phyloP scores from a whole-genome alignment of 805 yeast species.

The Barnettozyma siamensis region DNA sequence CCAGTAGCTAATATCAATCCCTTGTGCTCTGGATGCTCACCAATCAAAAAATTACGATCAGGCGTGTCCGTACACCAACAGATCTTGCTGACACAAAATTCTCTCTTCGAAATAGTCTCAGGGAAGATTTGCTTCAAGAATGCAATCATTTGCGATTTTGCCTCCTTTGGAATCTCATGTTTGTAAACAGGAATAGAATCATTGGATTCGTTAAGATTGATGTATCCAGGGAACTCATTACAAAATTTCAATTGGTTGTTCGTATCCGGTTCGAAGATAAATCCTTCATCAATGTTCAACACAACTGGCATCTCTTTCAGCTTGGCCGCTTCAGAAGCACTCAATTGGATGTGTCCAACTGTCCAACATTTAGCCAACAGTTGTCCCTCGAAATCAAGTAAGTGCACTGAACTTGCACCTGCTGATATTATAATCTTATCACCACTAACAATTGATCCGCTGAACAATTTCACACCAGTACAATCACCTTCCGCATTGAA shows the following conservation, averaged over 20 bases:
- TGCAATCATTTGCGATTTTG: conserved; percentile 28
- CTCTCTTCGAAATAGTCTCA: conserved; percentile 23
- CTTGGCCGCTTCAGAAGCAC: conserved; percentile 27
- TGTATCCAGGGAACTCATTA: conserved; percentile 36
- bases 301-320: conserved; percentile 33
- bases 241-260: conserved; percentile 32
- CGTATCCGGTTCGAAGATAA: conserved; percentile 36
- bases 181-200: conserved; percentile 28
- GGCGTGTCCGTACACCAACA: conserved; percentile 36
- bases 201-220: conserved; percentile 18
- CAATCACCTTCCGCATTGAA: conserved; percentile 22
- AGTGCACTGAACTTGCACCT: conserved; percentile 33
- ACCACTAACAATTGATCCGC: conserved; percentile 25
- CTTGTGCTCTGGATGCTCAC: conserved; percentile 26
- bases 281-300: conserved; percentile 33
- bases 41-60: conserved; percentile 28
- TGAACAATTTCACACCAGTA: conserved; percentile 25
- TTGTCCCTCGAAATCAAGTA: conserved; percentile 32
- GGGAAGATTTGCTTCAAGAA: conserved; percentile 31
- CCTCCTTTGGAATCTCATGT: conserved; percentile 28
- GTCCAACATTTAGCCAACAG: conserved; percentile 37
- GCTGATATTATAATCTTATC: conserved; percentile 31
- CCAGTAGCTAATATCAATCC: conserved; percentile 30
- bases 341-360: conserved; percentile 34
- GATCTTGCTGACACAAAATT: conserved; percentile 26